phyloP scores from a whole-genome alignment of 805 yeast genomes.

The Starmerella scarabaei region DNA sequence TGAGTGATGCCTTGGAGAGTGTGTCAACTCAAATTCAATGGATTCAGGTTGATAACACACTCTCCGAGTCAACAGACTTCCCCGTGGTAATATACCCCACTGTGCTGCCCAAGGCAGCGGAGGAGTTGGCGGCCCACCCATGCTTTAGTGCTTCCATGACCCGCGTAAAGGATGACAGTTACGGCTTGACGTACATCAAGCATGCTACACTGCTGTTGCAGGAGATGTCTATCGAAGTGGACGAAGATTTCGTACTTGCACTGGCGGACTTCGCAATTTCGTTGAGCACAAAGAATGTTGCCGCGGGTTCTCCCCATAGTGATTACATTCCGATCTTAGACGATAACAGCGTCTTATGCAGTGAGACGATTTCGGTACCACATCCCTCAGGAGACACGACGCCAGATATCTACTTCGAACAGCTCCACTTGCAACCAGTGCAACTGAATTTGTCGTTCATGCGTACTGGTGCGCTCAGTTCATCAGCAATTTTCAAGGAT shows the following conservation, averaged over 20 bases:
- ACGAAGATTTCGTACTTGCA: slow-evolving; percentile 82
- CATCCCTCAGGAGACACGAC: slow-evolving; percentile 36
- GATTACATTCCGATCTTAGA: slow-evolving; percentile 10
- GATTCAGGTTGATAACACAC: slow-evolving; percentile 88
- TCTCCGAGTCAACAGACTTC: slow-evolving; percentile 64
- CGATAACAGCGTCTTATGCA: slow-evolving; percentile 39
- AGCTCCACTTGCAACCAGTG: slow-evolving; percentile 82
- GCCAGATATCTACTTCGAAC: slow-evolving; percentile 76
- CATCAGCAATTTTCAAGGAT: slow-evolving; percentile 44
- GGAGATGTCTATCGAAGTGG: slow-evolving; percentile 83
- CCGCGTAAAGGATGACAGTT: slow-evolving; percentile 72
- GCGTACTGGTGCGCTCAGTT: slow-evolving; percentile 45
- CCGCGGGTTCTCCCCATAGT: background rate
- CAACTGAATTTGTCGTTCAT: slow-evolving; percentile 81
- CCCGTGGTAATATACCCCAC: slow-evolving; percentile 87
- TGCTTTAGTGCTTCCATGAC: slow-evolving; percentile 77
- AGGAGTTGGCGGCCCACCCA: slow-evolving; percentile 81
- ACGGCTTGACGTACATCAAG: slow-evolving; percentile 81
- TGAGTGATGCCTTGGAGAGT: slow-evolving; percentile 73
- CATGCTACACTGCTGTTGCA: slow-evolving; percentile 82
- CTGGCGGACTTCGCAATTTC: slow-evolving; percentile 55
- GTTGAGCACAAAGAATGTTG: slow-evolving; percentile 2
- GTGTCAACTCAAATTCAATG: slow-evolving; percentile 73
- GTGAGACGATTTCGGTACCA: slow-evolving; percentile 45
- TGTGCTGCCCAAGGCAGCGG: slow-evolving; percentile 68